Evolutionary conservation across 1,139 yeast species (phyloP).

Genomic region (Kazachstania sp.): DNA sequence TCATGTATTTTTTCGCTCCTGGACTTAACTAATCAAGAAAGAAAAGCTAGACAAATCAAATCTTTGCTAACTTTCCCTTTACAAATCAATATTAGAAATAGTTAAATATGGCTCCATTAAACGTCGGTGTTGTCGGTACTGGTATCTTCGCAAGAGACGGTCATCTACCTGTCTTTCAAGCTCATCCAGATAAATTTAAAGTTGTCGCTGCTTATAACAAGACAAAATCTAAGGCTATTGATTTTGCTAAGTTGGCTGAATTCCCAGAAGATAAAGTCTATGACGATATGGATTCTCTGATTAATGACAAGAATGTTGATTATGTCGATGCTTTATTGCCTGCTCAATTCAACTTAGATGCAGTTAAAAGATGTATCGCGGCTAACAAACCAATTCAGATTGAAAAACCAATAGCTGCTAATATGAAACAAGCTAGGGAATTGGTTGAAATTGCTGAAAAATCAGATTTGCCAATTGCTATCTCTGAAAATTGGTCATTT

Average conservation of each 20-base stretch:
- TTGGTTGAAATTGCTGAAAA: slow-evolving; percentile 57
- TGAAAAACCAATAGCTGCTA: slow-evolving; percentile 91
- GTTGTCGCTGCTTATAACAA: slow-evolving; percentile 68
- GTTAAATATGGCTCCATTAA: slow-evolving; percentile 27
- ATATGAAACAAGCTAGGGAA: slow-evolving; percentile 65
- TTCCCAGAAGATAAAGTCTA: slow-evolving; percentile 47
- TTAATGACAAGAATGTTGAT: slow-evolving; percentile 57
- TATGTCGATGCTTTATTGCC: slow-evolving; percentile 81
- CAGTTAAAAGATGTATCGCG: slow-evolving; percentile 51
- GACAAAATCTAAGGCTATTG: slow-evolving; percentile 71
- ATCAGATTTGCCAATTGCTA: slow-evolving; percentile 57
- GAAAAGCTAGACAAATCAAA: background rate
- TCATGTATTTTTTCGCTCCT: no score
- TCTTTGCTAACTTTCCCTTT: background rate
- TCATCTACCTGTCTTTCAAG: slow-evolving; percentile 67
- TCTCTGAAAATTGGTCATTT: slow-evolving; percentile 82
- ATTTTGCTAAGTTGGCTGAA: slow-evolving; percentile 59
- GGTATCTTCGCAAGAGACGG: slow-evolving; percentile 83
- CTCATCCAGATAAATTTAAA: slow-evolving; percentile 36
- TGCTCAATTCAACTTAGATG: slow-evolving; percentile 64
- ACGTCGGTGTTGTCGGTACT: slow-evolving; percentile 77
- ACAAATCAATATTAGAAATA: background rate
- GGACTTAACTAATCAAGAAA: background rate
- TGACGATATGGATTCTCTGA: slow-evolving; percentile 54
- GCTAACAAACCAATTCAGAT: slow-evolving; percentile 69